phyloP scores from a whole-genome alignment of 108 stramenopile genomes.

The Nitzschia sp. region DNA sequence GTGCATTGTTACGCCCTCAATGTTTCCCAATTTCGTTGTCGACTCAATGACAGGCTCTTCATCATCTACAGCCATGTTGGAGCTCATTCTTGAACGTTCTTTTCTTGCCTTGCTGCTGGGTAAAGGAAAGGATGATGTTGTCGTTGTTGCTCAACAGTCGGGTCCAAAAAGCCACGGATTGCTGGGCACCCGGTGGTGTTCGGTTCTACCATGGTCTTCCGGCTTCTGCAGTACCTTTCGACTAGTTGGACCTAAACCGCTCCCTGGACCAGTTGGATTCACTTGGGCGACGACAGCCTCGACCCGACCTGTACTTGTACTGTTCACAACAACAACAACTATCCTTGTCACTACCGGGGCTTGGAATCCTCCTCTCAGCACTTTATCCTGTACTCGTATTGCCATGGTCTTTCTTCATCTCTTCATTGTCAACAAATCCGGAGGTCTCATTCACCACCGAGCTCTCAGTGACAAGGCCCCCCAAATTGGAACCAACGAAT shows the following conservation, averaged over 20 bases:
- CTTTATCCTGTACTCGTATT: too few species aligned
- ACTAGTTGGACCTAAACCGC: too few species aligned
- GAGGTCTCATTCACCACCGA: conserved; percentile 85
- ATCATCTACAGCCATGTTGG: conserved; percentile 30
- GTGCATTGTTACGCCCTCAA: conserved; percentile 87
- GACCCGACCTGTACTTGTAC: too few species aligned
- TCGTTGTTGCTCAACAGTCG: too few species aligned
- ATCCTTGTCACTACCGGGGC: too few species aligned
- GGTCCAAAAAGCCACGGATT: too few species aligned
- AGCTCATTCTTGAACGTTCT: neutral
- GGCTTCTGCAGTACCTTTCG: too few species aligned
- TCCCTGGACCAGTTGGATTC: too few species aligned
- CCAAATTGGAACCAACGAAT: conserved; percentile 82
- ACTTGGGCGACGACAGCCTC: too few species aligned
- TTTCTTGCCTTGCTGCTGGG: neutral
- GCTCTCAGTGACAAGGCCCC: conserved; percentile 69
- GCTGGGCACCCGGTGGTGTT: too few species aligned
- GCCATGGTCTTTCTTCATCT: conserved; percentile 76
- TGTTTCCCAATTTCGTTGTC: conserved; percentile 27
- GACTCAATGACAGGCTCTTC: conserved; percentile 21
- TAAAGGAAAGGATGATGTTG: neutral
- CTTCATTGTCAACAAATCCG: conserved; percentile 87
- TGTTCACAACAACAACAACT: neutral
- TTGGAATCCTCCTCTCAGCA: too few species aligned
- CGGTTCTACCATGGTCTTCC: too few species aligned